These are phyloP conservation scores for Pseudomassariella vexata DNA, from an alignment of 2,329 filamentous ascomycete species.

Conservation along the genomic window DNA sequence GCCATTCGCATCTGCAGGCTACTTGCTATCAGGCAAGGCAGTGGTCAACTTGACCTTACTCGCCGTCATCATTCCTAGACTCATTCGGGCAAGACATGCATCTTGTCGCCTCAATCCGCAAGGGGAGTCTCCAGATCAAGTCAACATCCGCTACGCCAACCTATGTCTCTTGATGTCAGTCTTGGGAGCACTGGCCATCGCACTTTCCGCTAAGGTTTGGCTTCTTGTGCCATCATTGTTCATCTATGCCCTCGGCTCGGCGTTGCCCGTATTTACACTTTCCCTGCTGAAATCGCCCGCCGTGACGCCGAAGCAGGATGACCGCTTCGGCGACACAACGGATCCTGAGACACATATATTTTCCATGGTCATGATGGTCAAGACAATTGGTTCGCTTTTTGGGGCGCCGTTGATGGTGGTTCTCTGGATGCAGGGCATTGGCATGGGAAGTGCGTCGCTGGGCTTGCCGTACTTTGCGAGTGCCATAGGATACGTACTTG, in stretches of 20 bases:
- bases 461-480: conserved; percentile 36
- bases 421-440: conserved; percentile 40
- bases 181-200: conserved; percentile 36
- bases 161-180: conserved; percentile 32
- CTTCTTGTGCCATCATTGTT: conserved; percentile 36
- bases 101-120: conserved; percentile 8
- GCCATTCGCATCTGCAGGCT: conserved; percentile 40
- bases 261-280: conserved; percentile 42
- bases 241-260: conserved; percentile 42
- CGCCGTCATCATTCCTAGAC: conserved; percentile 32
- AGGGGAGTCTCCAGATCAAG: conserved; percentile 18
- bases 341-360: conserved; percentile 36
- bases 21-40: conserved; percentile 41
- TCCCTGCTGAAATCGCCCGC: conserved; percentile 39
- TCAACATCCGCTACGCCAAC: conserved; percentile 28
- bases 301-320: conserved; percentile 20
- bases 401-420: conserved; percentile 41
- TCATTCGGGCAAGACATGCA: conserved; percentile 22
- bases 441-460: conserved; percentile 25
- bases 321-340: conserved; percentile 7
- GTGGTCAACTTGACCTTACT: conserved; percentile 41
- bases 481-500: conserved; percentile 29
- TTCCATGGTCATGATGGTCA: conserved; percentile 45
- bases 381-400: conserved; percentile 40
- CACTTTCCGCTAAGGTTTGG: conserved; percentile 30